Evolutionary conservation across 2,329 filamentous ascomycete species (phyloP), one percentile per base, ranked within the genome.

Genomic region (Talaromyces funiculosus): DNA sequence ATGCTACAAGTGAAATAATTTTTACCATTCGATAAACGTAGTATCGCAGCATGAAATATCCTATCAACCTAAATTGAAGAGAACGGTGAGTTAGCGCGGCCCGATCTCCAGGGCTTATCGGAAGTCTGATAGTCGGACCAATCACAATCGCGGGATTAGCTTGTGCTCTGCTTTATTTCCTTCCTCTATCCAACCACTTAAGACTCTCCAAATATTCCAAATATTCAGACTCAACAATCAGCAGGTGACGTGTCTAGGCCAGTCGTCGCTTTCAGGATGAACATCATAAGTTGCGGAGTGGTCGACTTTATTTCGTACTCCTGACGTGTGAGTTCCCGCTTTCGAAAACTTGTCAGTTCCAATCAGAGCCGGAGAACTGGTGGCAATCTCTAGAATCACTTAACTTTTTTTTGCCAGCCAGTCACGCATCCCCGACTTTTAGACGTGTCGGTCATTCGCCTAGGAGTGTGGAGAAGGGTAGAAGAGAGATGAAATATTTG

Each of bases 171-270:
- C 24, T 20, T 20, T 26, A 7, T 20, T 16, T 20, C n/a, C 5
- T 31, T 51, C 18, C 18, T 35, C 26, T 4, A 14, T 51, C 26
- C 9, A 51, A 33, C 47, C 18, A 20, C n/a, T 20, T 5, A 4
- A 8, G 3, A 20, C 3, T 14, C n/a, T 33, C 33, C 45, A 33
- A 18, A 14, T 33, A 33, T 33, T 14, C 45, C 20, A 10, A 24
- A 29, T 53, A 20, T 45, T 29, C 26, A 12, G 10, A 24, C 49
- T 33, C 31, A 54, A 24, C 49, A 37, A 38, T 33, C 43, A 37
- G n/a, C 57, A n/a, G 57, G 45, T 59, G 57, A 59, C 57, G 47
- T 59, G 57, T 18, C 24, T 31, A 29, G 43, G n/a, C 43, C 40
- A 22, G 10, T 22, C 4, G 42, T 45, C 22, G 42, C 42, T 53